phyloP scores from a whole-genome alignment of 2,329 filamentous ascomycete genomes.

The Colletotrichum sp. region DNA sequence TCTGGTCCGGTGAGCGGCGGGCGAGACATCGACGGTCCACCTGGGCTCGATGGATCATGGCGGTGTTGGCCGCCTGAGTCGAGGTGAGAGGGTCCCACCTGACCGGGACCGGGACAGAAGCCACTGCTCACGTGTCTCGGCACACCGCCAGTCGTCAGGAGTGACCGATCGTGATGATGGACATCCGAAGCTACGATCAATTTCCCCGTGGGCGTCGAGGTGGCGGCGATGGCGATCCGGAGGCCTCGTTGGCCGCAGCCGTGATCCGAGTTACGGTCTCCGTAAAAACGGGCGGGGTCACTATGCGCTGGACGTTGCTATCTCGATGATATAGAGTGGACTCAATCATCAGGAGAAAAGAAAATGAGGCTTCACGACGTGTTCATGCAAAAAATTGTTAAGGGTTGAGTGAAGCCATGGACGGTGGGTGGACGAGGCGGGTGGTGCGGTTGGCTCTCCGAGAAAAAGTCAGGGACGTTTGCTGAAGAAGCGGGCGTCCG shows the following conservation, averaged over 20 bases:
- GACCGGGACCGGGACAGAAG: slow-evolving; percentile 15
- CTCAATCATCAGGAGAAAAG: not conserved
- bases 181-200: not conserved
- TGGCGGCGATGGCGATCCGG: not conserved
- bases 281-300: not conserved
- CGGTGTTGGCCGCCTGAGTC: not conserved
- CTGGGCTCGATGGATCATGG: not conserved
- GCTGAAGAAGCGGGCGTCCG: not conserved
- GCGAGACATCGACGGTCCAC: not conserved
- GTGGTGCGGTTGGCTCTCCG: not conserved
- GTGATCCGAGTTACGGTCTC: not conserved
- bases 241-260: not conserved
- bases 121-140: slow-evolving; percentile 13
- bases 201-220: not conserved
- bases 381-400: not conserved
- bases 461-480: not conserved
- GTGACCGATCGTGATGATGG: slow-evolving; percentile 1
- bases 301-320: not conserved
- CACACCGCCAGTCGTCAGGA: slow-evolving; percentile 18
- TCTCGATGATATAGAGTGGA: not conserved
- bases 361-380: slow-evolving; percentile 13
- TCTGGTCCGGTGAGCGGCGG: not conserved
- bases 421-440: not conserved
- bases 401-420: not conserved
- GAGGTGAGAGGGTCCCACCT: not conserved